These are phyloP conservation scores for Bryoerythrophyllum caledonicum DNA, from an alignment of 225 moss, liverwort and hornwort species.

Conservation along the genomic window DNA sequence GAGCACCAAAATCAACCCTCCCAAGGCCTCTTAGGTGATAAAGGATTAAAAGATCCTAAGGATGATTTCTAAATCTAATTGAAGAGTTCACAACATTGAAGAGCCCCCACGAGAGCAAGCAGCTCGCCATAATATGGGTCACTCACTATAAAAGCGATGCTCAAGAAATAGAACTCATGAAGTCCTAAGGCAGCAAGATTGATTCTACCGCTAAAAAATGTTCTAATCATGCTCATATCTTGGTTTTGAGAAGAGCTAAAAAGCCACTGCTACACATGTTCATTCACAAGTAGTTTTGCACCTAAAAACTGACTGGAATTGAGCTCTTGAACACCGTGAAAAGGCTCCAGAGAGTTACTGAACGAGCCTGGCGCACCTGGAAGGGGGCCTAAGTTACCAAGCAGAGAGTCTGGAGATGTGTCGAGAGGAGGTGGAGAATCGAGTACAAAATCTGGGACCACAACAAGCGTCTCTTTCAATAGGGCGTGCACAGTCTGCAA, in stretches of 20 bases:
- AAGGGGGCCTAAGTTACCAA: conserved; percentile 42
- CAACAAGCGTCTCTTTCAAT: conserved; percentile 46
- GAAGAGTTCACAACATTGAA: too few relatives aligned
- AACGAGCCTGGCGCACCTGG: conserved; percentile 29
- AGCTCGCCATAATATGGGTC: background rate
- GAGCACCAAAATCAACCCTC: too few relatives aligned
- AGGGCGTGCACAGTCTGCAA: conserved; percentile 48
- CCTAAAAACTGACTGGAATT: conserved; percentile 17
- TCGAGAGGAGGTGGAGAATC: conserved; percentile 43
- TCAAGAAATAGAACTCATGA: background rate
- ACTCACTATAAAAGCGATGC: background rate
- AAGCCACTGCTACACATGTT: conserved; percentile 25
- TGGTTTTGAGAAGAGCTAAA: background rate
- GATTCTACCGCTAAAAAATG: background rate
- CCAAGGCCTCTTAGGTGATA: too few relatives aligned
- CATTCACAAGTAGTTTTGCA: conserved; percentile 21
- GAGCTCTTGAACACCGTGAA: conserved; percentile 26
- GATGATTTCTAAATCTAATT: too few relatives aligned
- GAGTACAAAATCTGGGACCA: conserved; percentile 54
- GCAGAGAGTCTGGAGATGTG: conserved; percentile 12
- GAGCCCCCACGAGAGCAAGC: background rate
- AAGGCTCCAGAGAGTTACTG: conserved; percentile 4
- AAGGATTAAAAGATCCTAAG: too few relatives aligned
- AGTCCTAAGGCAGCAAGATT: background rate
- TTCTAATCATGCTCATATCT: background rate